Percentiles rank a stretch among this genome's conserved stretches.
Conservation (phyloP, 768 basidiomycete genomes). For the Lepiota venenata region DNA sequence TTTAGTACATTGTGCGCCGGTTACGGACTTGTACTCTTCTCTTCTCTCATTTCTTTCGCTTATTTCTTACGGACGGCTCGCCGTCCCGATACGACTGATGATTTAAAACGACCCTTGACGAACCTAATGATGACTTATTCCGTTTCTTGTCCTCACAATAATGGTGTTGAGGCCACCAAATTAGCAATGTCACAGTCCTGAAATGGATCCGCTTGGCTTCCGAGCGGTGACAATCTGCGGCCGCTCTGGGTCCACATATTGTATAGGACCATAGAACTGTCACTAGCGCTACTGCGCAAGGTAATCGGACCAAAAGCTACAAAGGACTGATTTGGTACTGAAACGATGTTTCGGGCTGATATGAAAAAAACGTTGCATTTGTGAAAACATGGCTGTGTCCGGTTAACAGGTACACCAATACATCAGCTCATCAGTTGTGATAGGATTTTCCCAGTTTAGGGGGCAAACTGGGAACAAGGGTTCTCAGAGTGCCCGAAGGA, state of each 20-base stretch:
- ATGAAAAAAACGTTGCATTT: conserved; percentile 49
- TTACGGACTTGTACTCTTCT: conserved; percentile 22
- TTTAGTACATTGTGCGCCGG: conserved; percentile 6
- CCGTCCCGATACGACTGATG: conserved; percentile 10
- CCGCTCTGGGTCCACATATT: conserved; percentile 12
- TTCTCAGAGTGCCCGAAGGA: conserved; percentile 28
- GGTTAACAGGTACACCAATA: conserved; percentile 20
- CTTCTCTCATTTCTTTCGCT: conserved; percentile 27
- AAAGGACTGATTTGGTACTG: conserved; percentile 12
- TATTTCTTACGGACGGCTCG: conserved; percentile 13
- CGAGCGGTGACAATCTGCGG: background rate
- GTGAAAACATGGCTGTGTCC: conserved; percentile 22
- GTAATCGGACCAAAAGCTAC: conserved; percentile 21
- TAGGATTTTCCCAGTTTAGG: conserved; percentile 12
- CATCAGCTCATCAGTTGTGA: conserved; percentile 13
- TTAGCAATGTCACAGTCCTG: conserved; percentile 2
- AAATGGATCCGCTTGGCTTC: conserved; percentile 1
- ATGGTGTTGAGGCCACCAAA: background rate
- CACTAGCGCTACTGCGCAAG: conserved; percentile 16
- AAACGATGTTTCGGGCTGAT: conserved; percentile 16
- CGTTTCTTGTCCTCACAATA: background rate
- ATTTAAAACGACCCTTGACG: conserved; percentile 9
- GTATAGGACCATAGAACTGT: background rate
- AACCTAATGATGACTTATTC: conserved; percentile 9
- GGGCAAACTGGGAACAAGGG: conserved; percentile 12